Percentiles rank a stretch among this genome's conserved stretches.
Evolutionary conservation across 495 filamentous ascomycete species (phyloP).

Genomic region (Friedmanniomyces simplex): DNA sequence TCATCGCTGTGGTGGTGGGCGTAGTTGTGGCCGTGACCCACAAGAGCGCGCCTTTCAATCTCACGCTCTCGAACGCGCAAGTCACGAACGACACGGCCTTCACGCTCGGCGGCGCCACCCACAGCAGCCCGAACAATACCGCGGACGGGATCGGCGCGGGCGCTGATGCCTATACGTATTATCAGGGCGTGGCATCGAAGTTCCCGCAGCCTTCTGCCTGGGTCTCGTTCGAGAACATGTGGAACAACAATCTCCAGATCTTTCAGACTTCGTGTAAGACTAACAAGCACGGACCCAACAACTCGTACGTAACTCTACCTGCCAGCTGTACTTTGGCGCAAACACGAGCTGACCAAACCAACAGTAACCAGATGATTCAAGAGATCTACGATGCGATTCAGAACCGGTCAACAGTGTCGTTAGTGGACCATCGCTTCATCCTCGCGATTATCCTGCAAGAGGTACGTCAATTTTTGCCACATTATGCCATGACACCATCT

Average conservation of each 20-base stretch:
- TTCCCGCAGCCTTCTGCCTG: constrained; percentile 2
- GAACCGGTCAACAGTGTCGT: constrained; percentile 4
- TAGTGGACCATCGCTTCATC: constrained; percentile 23
- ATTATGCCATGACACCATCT: background rate
- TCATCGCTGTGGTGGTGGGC: constrained; percentile 1
- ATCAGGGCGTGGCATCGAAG: constrained; percentile 6
- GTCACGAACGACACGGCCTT: constrained; percentile 14
- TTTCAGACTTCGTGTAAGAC: constrained; percentile 29
- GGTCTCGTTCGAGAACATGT: constrained; percentile 15
- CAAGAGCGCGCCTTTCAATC: background rate
- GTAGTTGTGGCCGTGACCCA: background rate
- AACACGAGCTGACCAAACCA: constrained; percentile 19
- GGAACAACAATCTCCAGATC: constrained; percentile 31
- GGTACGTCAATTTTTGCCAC: background rate
- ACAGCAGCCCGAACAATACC: constrained; percentile 7
- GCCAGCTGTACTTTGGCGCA: constrained; percentile 1
- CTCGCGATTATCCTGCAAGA: constrained; percentile 21
- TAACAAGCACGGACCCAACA: background rate
- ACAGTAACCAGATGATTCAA: constrained; percentile 68
- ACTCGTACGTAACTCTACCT: background rate
- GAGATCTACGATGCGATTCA: constrained; percentile 26
- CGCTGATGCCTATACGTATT: constrained; percentile 14
- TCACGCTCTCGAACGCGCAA: constrained; percentile 1
- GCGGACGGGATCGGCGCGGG: constrained; percentile 22
- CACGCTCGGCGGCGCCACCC: constrained; percentile 15